Evolutionary conservation across 352 stramenopile species (phyloP).

Genomic region (Bremia lactucae): DNA sequence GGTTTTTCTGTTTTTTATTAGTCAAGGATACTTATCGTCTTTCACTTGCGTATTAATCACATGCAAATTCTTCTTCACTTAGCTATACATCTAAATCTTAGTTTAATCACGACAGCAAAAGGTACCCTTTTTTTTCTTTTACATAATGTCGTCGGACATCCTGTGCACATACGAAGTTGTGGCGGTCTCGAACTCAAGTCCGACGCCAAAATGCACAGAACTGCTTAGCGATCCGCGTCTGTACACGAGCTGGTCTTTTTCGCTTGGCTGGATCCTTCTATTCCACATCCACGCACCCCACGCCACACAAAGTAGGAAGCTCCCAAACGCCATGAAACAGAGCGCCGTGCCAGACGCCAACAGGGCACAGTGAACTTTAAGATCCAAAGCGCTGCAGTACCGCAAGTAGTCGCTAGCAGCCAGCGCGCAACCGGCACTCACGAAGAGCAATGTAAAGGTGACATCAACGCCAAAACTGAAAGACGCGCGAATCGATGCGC

Average conservation of each 20-base stretch:
- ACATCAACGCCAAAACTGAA: conserved; percentile 43
- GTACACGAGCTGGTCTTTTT: conserved; percentile 12
- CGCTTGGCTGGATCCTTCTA: conserved; percentile 18
- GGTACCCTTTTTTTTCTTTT: too few species aligned
- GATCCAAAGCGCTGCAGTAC: conserved; percentile 37
- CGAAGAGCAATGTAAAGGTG: conserved; percentile 55
- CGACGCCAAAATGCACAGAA: too few species aligned
- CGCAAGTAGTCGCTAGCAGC: conserved; percentile 57
- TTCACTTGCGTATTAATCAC: too few species aligned
- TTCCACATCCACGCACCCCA: conserved; percentile 46
- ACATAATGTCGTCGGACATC: too few species aligned
- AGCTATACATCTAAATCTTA: too few species aligned
- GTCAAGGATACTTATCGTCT: too few species aligned
- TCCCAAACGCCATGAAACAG: conserved; percentile 51
- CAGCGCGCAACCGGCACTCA: conserved; percentile 49
- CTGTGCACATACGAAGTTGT: too few species aligned
- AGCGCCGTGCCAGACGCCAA: conserved; percentile 37
- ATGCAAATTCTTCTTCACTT: too few species aligned
- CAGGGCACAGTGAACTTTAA: conserved; percentile 36
- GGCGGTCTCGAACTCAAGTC: too few species aligned
- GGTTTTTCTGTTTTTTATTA: too few species aligned
- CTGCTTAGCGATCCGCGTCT: too few species aligned
- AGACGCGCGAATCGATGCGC: conserved; percentile 26
- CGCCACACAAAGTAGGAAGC: conserved; percentile 43
- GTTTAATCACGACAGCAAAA: too few species aligned